Base-by-base conservation (phyloP, 441 rosid species). In the Bocquillonia castaneifolia region DNA sequence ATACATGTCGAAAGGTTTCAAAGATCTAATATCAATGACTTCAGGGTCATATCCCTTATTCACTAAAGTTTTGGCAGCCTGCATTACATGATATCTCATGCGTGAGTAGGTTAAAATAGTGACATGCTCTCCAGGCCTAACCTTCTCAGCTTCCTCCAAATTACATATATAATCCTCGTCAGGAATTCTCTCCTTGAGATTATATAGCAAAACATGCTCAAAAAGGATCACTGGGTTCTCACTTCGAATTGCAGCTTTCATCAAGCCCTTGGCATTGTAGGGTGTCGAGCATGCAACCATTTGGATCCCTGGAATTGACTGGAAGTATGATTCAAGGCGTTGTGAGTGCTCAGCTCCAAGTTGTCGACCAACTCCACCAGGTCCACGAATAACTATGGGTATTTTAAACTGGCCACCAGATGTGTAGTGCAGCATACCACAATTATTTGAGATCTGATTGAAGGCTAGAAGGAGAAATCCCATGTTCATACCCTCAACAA, bases 281-380 rank as follows among this genome's bases (percentile, higher is more conserved):
- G 99, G 92, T 28, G 97, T 93, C 0, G 97, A 93, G 83, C 99
- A 93, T 6, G 99, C 99, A n/a, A 93, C 99, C 99, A 93, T 91
- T 65, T 91, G 99, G 78, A 93, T 93, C 61, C 99, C 99, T 0
- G 99, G 97, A 67, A 93, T 90, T 64, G 99, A 91, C 67, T 91
- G 99, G 74, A 93, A 88, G 81, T 93, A 93, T 15, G 99, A 93
- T 71, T 94, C 99, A 5, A 94, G 88, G 8, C 97, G 90, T 66
- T 94, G 97, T 0, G 97, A 94, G 72, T 94, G 99, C 80, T 94
- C 99, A n/a, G 99, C 96, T 0, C 99, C 99, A 13, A 90, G 97
- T 72, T 94, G 97, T 20, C 98, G 83, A 0, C 99, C 99, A 17
- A 94, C 99, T 69, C 99, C 99, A 60, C 98, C 99, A 0, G 99